phyloP scores from a whole-genome alignment of 2,329 filamentous ascomycete species.

The Triangularia verruculosa region DNA sequence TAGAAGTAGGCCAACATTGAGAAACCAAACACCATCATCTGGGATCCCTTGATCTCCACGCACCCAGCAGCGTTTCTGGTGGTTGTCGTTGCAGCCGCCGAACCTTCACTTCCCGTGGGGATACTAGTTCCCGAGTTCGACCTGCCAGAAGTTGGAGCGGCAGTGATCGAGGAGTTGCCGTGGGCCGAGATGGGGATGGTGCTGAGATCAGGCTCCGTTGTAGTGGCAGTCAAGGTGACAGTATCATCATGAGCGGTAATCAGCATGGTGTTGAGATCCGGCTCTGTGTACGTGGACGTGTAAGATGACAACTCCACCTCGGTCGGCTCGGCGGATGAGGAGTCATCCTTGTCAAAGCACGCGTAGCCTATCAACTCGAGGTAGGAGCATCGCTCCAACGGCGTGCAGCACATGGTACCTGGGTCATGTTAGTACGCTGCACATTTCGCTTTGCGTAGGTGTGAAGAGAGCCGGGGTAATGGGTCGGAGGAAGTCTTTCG shows the following conservation, averaged over 20 bases:
- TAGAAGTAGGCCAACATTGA: neutral
- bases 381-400: neutral
- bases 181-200: neutral
- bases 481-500: too few relatives aligned
- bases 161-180: neutral
- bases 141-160: neutral
- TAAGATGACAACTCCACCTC: neutral
- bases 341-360: neutral
- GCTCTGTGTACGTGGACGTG: neutral
- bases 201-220: neutral
- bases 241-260: neutral
- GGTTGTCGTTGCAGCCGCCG: neutral
- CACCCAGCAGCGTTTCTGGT: neutral
- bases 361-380: neutral
- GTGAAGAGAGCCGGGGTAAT: too few relatives aligned
- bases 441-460: too few relatives aligned
- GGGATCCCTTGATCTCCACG: neutral
- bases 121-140: too few relatives aligned
- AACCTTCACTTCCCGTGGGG: neutral
- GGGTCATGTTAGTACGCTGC: neutral
- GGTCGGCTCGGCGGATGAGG: neutral
- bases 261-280: neutral
- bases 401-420: neutral
- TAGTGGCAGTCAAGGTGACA: neutral
- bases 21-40: neutral